Evolutionary conservation across 2,329 filamentous ascomycete genomes (phyloP).

Genomic region (Fusarium papillatum): DNA sequence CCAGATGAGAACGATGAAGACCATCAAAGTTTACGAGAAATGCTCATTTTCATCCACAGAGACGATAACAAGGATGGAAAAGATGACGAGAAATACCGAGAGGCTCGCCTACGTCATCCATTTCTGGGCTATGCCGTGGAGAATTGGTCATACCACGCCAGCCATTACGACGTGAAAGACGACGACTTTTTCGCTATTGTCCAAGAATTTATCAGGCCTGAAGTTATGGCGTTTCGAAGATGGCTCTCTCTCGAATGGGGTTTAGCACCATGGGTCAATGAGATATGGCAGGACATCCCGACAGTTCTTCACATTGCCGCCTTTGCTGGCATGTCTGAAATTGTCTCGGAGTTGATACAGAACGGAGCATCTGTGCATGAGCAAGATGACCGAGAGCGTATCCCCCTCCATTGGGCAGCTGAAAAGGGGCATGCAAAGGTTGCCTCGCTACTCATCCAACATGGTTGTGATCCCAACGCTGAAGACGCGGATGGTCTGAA

Average conservation of each 20-base stretch:
- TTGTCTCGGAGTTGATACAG: conserved; percentile 12
- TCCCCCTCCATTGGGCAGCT: conserved; percentile 39
- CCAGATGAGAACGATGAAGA: neutral
- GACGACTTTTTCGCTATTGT: conserved; percentile 18
- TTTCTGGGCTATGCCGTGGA: conserved; percentile 38
- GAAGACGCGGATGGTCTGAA: conserved; percentile 27
- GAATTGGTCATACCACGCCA: conserved; percentile 41
- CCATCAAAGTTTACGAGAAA: neutral
- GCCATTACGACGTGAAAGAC: conserved; percentile 33
- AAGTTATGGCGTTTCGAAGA: conserved; percentile 17
- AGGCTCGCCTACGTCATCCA: conserved; percentile 33
- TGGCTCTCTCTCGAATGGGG: conserved; percentile 38
- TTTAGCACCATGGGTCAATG: conserved; percentile 13
- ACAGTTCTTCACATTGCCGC: conserved; percentile 34
- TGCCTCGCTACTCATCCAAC: conserved; percentile 18
- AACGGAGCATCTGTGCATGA: conserved; percentile 4
- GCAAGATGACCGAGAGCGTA: conserved; percentile 27
- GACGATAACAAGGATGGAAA: neutral
- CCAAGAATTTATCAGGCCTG: conserved; percentile 7
- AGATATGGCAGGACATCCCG: conserved; percentile 19
- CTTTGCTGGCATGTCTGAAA: conserved; percentile 33
- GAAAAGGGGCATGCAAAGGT: conserved; percentile 32
- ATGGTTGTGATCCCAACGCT: conserved; percentile 21
- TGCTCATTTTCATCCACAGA: neutral
- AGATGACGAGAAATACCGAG: conserved; percentile 23